phyloP scores from a whole-genome alignment of 1,284 basidiomycete genomes.

The Golubevia pallescens region DNA sequence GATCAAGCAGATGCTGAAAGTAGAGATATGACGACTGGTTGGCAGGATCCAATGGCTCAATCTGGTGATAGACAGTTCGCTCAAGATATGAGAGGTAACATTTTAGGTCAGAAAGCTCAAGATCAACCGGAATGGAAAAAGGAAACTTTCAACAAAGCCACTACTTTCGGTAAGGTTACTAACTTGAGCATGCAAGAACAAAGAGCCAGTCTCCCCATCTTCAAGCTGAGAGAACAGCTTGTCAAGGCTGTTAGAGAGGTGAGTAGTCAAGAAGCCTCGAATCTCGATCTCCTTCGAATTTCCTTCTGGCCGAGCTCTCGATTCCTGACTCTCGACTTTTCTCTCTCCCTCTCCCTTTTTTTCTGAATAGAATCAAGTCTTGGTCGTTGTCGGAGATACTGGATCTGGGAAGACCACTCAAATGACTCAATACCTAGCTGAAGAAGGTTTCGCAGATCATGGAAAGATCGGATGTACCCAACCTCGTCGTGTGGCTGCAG shows the following conservation, averaged over 20 bases:
- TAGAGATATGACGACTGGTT: slow-evolving; percentile 89
- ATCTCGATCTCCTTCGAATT: background rate
- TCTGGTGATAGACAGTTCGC: slow-evolving; percentile 86
- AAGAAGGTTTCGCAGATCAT: slow-evolving; percentile 82
- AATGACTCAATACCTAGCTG: slow-evolving; percentile 91
- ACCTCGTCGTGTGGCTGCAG: slow-evolving; percentile 96
- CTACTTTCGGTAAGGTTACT: slow-evolving; percentile 92
- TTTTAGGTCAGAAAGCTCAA: slow-evolving; percentile 80
- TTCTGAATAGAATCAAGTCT: slow-evolving; percentile 94
- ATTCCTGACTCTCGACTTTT: slow-evolving; percentile 7
- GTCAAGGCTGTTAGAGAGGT: slow-evolving; percentile 89
- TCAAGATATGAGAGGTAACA: slow-evolving; percentile 84
- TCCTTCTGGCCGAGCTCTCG: no score
- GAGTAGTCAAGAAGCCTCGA: slow-evolving; percentile 55
- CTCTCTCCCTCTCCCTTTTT: slow-evolving; percentile 16
- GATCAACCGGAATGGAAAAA: slow-evolving; percentile 90
- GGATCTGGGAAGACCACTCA: slow-evolving; percentile 93
- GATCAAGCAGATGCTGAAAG: slow-evolving; percentile 92
- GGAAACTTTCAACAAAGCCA: slow-evolving; percentile 93
- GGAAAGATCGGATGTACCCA: slow-evolving; percentile 96
- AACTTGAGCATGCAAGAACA: slow-evolving; percentile 91
- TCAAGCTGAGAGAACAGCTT: slow-evolving; percentile 89
- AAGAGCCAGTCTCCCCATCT: slow-evolving; percentile 87
- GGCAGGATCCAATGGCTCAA: slow-evolving; percentile 97
- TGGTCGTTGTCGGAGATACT: slow-evolving; percentile 91